These are phyloP conservation scores for Trypanosoma theileri DNA, from an alignment of 208 protist genomes.

Conservation along the genomic window DNA sequence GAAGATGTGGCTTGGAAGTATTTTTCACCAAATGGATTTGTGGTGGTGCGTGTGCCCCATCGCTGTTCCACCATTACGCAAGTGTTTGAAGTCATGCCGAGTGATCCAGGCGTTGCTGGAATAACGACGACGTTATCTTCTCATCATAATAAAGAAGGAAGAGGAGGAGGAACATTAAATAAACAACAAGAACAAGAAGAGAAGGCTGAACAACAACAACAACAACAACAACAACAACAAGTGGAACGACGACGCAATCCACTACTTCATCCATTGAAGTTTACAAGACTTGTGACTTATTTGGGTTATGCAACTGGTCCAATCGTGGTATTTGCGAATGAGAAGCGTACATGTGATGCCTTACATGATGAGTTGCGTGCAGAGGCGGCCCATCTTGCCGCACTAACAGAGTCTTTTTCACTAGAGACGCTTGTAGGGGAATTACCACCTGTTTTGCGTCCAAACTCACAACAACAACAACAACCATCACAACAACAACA, in stretches of 20 bases:
- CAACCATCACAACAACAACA: not conserved
- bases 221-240: constrained; percentile 6
- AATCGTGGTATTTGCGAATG: constrained; percentile 82
- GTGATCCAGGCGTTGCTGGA: constrained; percentile 10
- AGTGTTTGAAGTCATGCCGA: constrained; percentile 68
- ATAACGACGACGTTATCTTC: not conserved
- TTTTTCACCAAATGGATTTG: constrained; percentile 61
- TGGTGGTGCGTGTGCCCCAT: constrained; percentile 63
- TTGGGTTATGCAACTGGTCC: constrained; percentile 51
- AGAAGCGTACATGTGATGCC: constrained; percentile 69
- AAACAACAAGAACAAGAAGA: constrained; percentile 9
- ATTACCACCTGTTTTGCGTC: constrained; percentile 22
- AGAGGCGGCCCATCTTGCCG: constrained; percentile 47
- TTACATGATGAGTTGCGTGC: constrained; percentile 62
- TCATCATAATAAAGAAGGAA: not conserved
- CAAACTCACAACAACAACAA: not conserved
- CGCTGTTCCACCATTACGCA: constrained; percentile 68
- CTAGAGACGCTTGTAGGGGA: constrained; percentile 53
- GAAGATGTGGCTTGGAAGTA: constrained; percentile 61
- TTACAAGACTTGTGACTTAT: constrained; percentile 70
- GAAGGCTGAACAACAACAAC: not conserved
- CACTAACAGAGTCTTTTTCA: constrained; percentile 39
- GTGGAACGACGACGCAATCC: constrained; percentile 28
- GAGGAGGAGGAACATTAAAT: not conserved
- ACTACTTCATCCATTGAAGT: constrained; percentile 68